phyloP scores from a whole-genome alignment of 1,139 yeast species.

The Yamadazyma dendronema region DNA sequence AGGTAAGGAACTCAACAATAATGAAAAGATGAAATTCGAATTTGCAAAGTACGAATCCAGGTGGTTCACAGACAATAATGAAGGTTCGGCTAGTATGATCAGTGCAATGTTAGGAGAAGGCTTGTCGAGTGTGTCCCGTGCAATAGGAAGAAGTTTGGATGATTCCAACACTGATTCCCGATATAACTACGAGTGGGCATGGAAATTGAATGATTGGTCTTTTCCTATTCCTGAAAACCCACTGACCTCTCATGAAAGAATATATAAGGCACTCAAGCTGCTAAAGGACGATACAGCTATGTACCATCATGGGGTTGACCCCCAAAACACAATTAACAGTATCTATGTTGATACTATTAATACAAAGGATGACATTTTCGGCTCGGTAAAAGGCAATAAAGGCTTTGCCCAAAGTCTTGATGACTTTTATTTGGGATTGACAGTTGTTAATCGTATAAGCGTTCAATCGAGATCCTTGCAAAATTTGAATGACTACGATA shows the following conservation, averaged over 20 bases:
- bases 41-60: slow-evolving; percentile 57
- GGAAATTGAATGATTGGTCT: slow-evolving; percentile 77
- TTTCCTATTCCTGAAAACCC: slow-evolving; percentile 43
- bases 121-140: slow-evolving; percentile 45
- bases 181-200: slow-evolving; percentile 48
- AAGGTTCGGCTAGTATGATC: slow-evolving; percentile 18
- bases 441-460: slow-evolving; percentile 1
- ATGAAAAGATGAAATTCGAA: slow-evolving; percentile 48
- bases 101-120: slow-evolving; percentile 46
- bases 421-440: slow-evolving; percentile 2
- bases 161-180: slow-evolving; percentile 7
- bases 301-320: neutral
- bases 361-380: slow-evolving; percentile 2
- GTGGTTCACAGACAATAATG: slow-evolving; percentile 16
- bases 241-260: slow-evolving; percentile 35
- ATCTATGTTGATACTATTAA: slow-evolving; percentile 2
- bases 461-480: neutral
- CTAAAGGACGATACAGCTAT: slow-evolving; percentile 28
- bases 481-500: neutral
- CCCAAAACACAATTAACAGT: neutral
- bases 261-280: slow-evolving; percentile 48
- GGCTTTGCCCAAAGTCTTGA: slow-evolving; percentile 2
- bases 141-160: slow-evolving; percentile 18
- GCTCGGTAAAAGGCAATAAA: neutral
- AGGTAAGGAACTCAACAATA: slow-evolving; percentile 24